Conservation (phyloP, 139 green algal genomes). For the Chlorella vulgaris region DNA sequence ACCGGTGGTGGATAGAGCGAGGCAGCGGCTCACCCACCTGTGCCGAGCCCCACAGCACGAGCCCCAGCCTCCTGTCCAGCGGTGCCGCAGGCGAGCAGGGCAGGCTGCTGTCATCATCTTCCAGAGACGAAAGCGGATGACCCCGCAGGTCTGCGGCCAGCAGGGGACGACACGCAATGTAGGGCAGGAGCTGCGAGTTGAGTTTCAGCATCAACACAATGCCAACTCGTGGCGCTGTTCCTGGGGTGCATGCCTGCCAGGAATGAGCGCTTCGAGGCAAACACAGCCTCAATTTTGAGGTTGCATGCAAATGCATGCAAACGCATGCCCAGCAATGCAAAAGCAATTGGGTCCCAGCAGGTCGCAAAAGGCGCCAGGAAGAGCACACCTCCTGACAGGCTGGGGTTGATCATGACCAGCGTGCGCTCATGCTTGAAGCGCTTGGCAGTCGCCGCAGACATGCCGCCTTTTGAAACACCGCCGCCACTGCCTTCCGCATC, state of each 20-base stretch:
- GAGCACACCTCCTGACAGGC: neutral
- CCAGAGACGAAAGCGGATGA: neutral
- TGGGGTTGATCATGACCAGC: conserved; percentile 26
- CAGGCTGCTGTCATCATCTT: conserved; percentile 18
- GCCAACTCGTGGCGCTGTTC: no score
- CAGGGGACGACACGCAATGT: neutral
- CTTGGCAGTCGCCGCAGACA: conserved; percentile 19
- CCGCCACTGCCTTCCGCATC: neutral
- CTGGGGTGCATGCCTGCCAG: no score
- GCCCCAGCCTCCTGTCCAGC: conserved; percentile 7
- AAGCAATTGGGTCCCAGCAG: neutral
- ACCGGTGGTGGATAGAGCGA: no score
- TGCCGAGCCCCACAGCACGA: conserved; percentile 19
- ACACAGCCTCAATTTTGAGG: no score
- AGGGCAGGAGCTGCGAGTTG: neutral
- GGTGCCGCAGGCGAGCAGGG: conserved; percentile 10
- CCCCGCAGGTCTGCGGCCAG: neutral
- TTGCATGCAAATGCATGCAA: no score
- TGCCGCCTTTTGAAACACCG: no score
- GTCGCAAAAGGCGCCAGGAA: no score
- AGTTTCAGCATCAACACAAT: no score
- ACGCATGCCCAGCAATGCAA: neutral
- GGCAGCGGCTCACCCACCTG: neutral
- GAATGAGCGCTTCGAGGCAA: no score
- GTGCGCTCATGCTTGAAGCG: conserved; percentile 31